Evolutionary conservation across 1,284 basidiomycete genomes (phyloP).

Genomic region (Ustilago sp.): DNA sequence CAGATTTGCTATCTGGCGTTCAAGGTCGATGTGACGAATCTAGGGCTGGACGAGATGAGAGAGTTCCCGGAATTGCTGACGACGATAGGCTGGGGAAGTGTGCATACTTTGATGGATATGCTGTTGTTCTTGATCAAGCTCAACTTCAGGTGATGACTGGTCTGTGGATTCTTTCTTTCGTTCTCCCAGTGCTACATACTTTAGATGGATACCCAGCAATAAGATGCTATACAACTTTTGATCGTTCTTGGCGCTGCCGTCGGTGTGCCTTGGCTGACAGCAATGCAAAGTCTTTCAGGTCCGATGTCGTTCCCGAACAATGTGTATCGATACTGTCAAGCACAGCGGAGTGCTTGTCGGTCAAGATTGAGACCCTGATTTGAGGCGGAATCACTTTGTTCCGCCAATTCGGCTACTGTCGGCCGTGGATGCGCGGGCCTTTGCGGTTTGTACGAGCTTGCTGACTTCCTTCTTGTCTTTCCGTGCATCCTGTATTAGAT

Average conservation of each 20-base stretch:
- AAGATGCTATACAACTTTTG: background rate
- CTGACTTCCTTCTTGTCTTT: background rate
- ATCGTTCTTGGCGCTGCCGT: background rate
- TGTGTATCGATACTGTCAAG: background rate
- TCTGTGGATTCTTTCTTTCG: background rate
- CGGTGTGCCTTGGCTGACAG: background rate
- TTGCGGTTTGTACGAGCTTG: conserved; percentile 9
- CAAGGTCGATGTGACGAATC: conserved; percentile 72
- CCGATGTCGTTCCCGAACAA: too few relatives aligned
- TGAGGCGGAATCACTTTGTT: conserved; percentile 17
- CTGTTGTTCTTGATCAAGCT: conserved; percentile 72
- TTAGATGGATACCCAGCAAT: conserved; percentile 11
- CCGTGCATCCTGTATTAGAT: background rate
- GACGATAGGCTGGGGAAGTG: conserved; percentile 72
- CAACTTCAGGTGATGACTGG: conserved; percentile 30
- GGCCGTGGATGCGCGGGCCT: conserved; percentile 14
- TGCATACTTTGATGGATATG: conserved; percentile 74
- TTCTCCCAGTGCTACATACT: background rate
- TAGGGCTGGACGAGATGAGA: conserved; percentile 73
- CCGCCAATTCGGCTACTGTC: conserved; percentile 23
- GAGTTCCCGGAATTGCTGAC: conserved; percentile 72
- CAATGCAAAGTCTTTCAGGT: too few relatives aligned
- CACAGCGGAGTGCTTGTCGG: background rate
- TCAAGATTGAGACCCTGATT: background rate
- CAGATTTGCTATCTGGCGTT: conserved; percentile 71